Percentiles rank a stretch among this genome's conserved stretches.
phyloP scores from a whole-genome alignment of 2,329 filamentous ascomycete genomes.

The Hortaea sp. region DNA sequence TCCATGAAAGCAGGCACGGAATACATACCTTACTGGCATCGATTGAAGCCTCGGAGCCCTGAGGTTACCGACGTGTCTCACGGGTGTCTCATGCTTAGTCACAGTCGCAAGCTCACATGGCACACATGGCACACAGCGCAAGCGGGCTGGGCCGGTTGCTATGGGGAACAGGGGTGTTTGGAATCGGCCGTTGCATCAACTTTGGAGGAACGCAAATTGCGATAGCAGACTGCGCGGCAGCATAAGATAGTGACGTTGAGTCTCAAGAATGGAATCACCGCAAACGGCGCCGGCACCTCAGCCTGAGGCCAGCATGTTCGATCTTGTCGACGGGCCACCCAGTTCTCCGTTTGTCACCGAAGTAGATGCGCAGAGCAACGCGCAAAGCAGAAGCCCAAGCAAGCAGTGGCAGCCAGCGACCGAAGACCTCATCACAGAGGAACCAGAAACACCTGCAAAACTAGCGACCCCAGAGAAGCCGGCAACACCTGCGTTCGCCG shows the following conservation, averaged over 20 bases:
- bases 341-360: conserved; percentile 41
- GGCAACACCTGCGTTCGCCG: neutral
- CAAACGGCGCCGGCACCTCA: conserved; percentile 4
- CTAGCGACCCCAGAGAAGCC: conserved; percentile 9
- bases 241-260: no score
- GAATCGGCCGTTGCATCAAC: no score
- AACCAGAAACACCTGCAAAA: conserved; percentile 7
- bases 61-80: no score
- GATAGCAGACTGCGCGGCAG: no score
- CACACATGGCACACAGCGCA: no score
- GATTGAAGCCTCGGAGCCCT: no score
- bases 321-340: conserved; percentile 28
- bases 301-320: conserved; percentile 13
- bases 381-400: conserved; percentile 22
- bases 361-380: conserved; percentile 26
- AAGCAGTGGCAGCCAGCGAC: conserved; percentile 15
- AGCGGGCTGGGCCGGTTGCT: no score
- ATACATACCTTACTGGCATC: neutral
- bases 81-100: no score
- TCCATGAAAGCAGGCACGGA: neutral
- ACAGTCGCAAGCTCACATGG: no score
- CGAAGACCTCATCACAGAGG: neutral
- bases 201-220: no score
- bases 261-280: conserved; percentile 13
- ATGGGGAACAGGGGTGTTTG: no score